Evolutionary conservation across 352 stramenopile species (phyloP).

Genomic region (Paralagenidium karlingii): DNA sequence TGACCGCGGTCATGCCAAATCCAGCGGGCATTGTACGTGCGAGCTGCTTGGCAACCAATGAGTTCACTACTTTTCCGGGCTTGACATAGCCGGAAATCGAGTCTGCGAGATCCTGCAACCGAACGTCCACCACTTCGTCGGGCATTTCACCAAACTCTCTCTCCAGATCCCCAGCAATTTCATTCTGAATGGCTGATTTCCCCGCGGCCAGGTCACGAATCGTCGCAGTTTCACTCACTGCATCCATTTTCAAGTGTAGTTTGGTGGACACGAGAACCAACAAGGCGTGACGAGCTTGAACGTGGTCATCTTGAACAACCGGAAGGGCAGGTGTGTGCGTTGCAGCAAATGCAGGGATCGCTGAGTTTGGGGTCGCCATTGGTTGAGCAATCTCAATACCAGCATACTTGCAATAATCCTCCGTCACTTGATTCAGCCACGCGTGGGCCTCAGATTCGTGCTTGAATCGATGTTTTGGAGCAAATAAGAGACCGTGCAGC

Average conservation of each 20-base stretch:
- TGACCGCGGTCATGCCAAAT: conserved; percentile 63
- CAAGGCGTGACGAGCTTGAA: conserved; percentile 67
- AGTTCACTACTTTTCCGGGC: conserved; percentile 59
- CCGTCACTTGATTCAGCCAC: conserved; percentile 67
- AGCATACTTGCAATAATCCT: conserved; percentile 53
- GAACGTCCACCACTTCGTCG: conserved; percentile 68
- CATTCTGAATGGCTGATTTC: conserved; percentile 80
- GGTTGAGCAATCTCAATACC: conserved; percentile 45
- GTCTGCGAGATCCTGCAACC: conserved; percentile 47
- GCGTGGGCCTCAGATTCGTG: conserved; percentile 55
- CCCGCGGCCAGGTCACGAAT: conserved; percentile 72
- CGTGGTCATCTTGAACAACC: conserved; percentile 40
- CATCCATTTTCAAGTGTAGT: conserved; percentile 51
- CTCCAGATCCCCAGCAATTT: conserved; percentile 77
- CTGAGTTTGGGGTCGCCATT: conserved; percentile 3
- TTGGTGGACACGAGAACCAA: conserved; percentile 66
- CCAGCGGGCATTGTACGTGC: conserved; percentile 71
- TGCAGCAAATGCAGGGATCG: conserved; percentile 9
- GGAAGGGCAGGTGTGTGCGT: conserved; percentile 27
- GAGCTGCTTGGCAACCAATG: conserved; percentile 70
- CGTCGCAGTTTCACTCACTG: conserved; percentile 42
- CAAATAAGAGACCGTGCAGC: conserved; percentile 41
- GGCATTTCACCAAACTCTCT: conserved; percentile 69
- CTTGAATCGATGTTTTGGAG: conserved; percentile 56
- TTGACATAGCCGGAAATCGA: conserved; percentile 60